These are phyloP conservation scores for Dictyostelium intermedium DNA, from an alignment of 78 protist species.

Conservation along the genomic window DNA sequence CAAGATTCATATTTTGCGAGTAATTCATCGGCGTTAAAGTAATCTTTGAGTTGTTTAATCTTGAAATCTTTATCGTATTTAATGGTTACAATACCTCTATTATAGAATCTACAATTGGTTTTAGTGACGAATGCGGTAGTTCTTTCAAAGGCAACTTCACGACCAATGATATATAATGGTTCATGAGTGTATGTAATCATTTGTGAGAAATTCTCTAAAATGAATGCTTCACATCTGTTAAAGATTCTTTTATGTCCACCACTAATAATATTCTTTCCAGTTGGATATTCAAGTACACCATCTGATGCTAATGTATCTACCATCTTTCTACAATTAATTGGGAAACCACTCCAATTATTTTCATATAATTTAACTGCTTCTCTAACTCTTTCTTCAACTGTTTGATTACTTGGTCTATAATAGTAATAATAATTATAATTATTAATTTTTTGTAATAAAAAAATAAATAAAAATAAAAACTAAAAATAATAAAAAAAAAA, in stretches of 20 bases:
- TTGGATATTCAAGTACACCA: conserved; percentile 78
- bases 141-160: conserved; percentile 56
- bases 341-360: conserved; percentile 78
- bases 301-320: conserved; percentile 66
- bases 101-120: conserved; percentile 60
- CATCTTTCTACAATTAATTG: conserved; percentile 77
- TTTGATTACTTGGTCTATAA: not conserved
- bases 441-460: too few species aligned
- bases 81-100: conserved; percentile 68
- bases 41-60: conserved; percentile 69
- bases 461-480: not conserved
- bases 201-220: conserved; percentile 56
- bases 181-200: conserved; percentile 25
- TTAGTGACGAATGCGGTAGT: conserved; percentile 60
- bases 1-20: conserved; percentile 28
- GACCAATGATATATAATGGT: conserved; percentile 27
- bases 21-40: conserved; percentile 59
- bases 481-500: too few species aligned
- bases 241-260: conserved; percentile 71
- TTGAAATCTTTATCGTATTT: conserved; percentile 62
- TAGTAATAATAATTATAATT: too few species aligned
- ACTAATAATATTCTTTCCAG: conserved; percentile 57
- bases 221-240: conserved; percentile 62
- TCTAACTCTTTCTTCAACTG: conserved; percentile 63
- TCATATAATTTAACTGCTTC: conserved; percentile 48